phyloP scores from a whole-genome alignment of 345 rosid genomes.

The Aethionema arabicum region DNA sequence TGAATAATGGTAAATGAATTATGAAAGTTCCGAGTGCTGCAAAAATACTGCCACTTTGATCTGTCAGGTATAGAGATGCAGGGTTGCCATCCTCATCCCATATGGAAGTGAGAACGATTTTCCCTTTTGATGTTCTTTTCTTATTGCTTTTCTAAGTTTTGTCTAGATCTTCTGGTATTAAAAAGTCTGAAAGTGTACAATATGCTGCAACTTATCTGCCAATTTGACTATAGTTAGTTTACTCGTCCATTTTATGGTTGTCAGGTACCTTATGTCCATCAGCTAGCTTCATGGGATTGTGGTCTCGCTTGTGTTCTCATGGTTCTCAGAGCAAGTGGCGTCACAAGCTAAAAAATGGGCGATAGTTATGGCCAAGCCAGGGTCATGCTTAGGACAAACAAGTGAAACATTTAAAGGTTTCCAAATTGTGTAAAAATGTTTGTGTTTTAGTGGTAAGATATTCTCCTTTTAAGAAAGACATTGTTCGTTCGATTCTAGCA shows the following conservation, averaged over 20 bases:
- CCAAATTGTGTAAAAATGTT: too few relatives aligned
- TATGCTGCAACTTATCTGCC: not conserved
- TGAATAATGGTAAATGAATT: slow-evolving; percentile 30
- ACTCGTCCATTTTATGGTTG: slow-evolving; percentile 6
- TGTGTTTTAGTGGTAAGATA: too few relatives aligned
- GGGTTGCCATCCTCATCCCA: slow-evolving; percentile 43
- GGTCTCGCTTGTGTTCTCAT: slow-evolving; percentile 92
- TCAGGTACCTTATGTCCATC: slow-evolving; percentile 83
- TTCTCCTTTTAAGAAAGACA: too few relatives aligned
- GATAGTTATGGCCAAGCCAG: too few relatives aligned
- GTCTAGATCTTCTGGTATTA: not conserved
- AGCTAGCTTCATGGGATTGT: slow-evolving; percentile 87
- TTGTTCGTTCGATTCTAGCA: too few relatives aligned
- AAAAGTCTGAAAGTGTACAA: not conserved
- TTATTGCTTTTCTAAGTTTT: slow-evolving; percentile 5
- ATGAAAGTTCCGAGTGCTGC: too few relatives aligned
- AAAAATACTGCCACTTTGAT: too few relatives aligned
- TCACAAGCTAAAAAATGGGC: slow-evolving; percentile 18
- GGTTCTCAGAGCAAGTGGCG: slow-evolving; percentile 76
- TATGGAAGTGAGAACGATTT: slow-evolving; percentile 47
- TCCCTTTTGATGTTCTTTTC: slow-evolving; percentile 9
- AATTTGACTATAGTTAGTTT: not conserved
- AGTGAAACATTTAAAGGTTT: too few relatives aligned
- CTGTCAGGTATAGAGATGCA: slow-evolving; percentile 29
- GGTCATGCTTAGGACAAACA: too few relatives aligned